Evolutionary conservation across 345 rosid species (phyloP).

Genomic region (Boechera divaricarpa): DNA sequence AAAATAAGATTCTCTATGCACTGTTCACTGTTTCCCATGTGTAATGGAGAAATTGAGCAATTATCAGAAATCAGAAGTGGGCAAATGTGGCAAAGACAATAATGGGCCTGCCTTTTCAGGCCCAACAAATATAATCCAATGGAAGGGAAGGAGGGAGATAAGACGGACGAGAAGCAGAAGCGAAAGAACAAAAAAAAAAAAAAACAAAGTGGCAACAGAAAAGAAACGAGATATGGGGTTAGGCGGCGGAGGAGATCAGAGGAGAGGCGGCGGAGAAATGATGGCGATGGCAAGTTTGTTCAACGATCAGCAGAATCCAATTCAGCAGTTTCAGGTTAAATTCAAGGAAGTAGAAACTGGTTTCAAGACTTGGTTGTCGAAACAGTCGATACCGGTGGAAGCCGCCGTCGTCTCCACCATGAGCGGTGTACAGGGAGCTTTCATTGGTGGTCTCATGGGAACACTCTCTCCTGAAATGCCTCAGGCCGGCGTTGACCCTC

Average conservation of each 20-base stretch:
- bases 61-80: background rate
- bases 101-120: slow-evolving; percentile 25
- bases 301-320: slow-evolving; percentile 60
- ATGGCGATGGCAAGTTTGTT: slow-evolving; percentile 47
- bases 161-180: slow-evolving; percentile 33
- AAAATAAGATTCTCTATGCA: background rate
- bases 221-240: slow-evolving; percentile 49
- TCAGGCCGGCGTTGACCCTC: slow-evolving; percentile 60
- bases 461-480: slow-evolving; percentile 57
- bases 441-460: slow-evolving; percentile 84
- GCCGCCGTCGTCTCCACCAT: slow-evolving; percentile 80
- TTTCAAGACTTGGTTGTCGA: slow-evolving; percentile 77
- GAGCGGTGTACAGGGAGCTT: slow-evolving; percentile 76
- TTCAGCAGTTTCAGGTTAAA: slow-evolving; percentile 60
- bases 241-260: slow-evolving; percentile 42
- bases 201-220: background rate
- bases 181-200: background rate
- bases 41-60: background rate
- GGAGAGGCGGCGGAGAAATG: slow-evolving; percentile 39
- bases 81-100: background rate
- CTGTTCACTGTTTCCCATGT: background rate
- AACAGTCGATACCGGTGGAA: slow-evolving; percentile 77
- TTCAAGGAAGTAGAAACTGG: slow-evolving; percentile 66
- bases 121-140: slow-evolving; percentile 28
- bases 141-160: slow-evolving; percentile 26